These are phyloP conservation scores for Scytalidium sp. DNA, from an alignment of 2,329 filamentous ascomycete genomes.

Conservation along the genomic window DNA sequence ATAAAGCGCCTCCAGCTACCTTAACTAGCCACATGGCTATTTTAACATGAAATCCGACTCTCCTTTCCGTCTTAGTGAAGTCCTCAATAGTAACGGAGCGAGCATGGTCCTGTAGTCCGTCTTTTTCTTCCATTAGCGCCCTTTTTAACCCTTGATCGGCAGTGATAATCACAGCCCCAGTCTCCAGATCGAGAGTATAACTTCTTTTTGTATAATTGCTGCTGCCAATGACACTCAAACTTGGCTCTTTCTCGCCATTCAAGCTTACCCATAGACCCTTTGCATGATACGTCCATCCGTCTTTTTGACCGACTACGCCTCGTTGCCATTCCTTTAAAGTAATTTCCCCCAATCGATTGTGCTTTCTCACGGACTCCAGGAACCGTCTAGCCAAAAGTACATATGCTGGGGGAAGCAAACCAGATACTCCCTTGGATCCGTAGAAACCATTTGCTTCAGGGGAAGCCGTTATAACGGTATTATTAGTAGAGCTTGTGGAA, in stretches of 20 bases:
- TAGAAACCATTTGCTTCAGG: constrained; percentile 96
- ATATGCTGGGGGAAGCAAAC: constrained; percentile 88
- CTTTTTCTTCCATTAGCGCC: constrained; percentile 74
- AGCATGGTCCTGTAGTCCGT: constrained; percentile 75
- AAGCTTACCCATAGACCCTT: constrained; percentile 92
- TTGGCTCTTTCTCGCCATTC: constrained; percentile 61
- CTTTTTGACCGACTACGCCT: constrained; percentile 76
- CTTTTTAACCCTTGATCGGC: constrained; percentile 67
- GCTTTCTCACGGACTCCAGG: constrained; percentile 40
- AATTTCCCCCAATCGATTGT: constrained; percentile 55
- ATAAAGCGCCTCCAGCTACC: constrained; percentile 84
- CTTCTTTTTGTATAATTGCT: constrained; percentile 95
- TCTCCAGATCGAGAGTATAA: constrained; percentile 89
- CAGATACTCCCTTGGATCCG: constrained; percentile 80
- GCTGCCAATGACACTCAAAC: constrained; percentile 81
- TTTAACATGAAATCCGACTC: constrained; percentile 80
- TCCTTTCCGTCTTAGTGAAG: constrained; percentile 75
- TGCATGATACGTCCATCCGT: constrained; percentile 95
- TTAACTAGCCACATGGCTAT: constrained; percentile 93
- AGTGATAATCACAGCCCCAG: constrained; percentile 83
- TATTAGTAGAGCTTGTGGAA: constrained; percentile 63
- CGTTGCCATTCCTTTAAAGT: constrained; percentile 82
- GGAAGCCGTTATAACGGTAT: constrained; percentile 87
- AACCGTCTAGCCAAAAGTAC: constrained; percentile 84
- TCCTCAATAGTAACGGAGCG: constrained; percentile 69